Base-by-base conservation (phyloP, 805 yeast genomes). In the Teunomyces pallodes region DNA sequence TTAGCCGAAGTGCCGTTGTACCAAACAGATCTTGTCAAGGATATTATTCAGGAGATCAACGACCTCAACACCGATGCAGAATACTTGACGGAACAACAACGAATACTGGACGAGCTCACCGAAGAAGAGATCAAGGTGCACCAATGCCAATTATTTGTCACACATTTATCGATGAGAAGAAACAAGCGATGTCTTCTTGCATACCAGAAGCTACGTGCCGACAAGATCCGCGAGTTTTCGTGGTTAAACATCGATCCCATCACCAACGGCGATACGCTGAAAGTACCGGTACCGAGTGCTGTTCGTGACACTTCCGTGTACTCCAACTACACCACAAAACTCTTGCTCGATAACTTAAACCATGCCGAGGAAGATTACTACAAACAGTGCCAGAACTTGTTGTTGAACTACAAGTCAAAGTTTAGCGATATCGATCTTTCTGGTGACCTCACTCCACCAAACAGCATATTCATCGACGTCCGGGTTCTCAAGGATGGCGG, bases 401-500 rank as follows among this genome's bases (percentile, higher is more conserved):
- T 90, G 20, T 81, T 87, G 26, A 87, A 84, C 52, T 83, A 85
- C 67, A 91, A 89, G 60, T 87, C 94, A 8, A 79, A 80, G 3
- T 82, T 89, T 67, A 79, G 88, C 0, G 97, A 90, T 54, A 69
- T 92, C 13, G 99, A 94, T 60, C 69, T 94, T 24, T 81, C 92
- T 27, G 98, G 97, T 0, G 82, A 88, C n/a, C 61, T 94, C 55
- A 87, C 80, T 17, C 99, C 99, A 0, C 98, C 99, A 1, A 80
- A 79, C 32, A 95, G 90, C 55, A 87, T 94, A 27, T 94, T 92
- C 57, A 87, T 92, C 8, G 99, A 92, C 60, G 98, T 94, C 4
- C 73, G 99, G 49, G 98, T 92, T 6, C 67, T 92, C 45, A 87
- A 87, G 62, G 96, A 92, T 59, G 97, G 96, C 0, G 99, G 99